Conservation (phyloP, 2,329 filamentous ascomycete genomes). For the Cladosporium sp. region DNA sequence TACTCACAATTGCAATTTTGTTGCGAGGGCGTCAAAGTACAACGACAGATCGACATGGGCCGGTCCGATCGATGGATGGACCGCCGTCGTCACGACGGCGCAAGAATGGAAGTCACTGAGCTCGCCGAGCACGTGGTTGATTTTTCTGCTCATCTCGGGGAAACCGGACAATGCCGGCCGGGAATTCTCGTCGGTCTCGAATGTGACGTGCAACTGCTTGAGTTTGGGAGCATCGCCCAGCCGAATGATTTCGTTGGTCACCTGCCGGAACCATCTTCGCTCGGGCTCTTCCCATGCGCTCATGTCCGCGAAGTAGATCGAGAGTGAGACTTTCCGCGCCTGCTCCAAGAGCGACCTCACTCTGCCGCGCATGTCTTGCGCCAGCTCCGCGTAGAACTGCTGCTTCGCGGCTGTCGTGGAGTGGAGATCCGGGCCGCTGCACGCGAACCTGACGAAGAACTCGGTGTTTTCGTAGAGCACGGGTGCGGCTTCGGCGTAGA, state of each 20-base stretch:
- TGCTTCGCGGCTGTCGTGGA: background rate
- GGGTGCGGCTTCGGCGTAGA: background rate
- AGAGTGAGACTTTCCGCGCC: background rate
- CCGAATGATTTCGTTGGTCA: background rate
- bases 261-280: background rate
- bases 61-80: background rate
- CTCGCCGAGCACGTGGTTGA: background rate
- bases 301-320: background rate
- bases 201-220: background rate
- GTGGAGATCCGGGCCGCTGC: background rate
- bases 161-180: accelerated
- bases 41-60: background rate
- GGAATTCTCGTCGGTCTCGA: background rate
- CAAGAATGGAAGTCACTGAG: background rate
- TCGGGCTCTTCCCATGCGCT: accelerated
- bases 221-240: background rate
- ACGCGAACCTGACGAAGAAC: background rate
- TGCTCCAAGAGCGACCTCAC: background rate
- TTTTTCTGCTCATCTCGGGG: background rate
- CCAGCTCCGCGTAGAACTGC: background rate
- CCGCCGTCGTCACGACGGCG: background rate
- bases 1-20: background rate
- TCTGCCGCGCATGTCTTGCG: background rate
- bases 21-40: background rate
- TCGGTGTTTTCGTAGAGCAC: background rate